Conservation (phyloP, 2,329 filamentous ascomycete genomes). For the Hymenoscyphus scutula region DNA sequence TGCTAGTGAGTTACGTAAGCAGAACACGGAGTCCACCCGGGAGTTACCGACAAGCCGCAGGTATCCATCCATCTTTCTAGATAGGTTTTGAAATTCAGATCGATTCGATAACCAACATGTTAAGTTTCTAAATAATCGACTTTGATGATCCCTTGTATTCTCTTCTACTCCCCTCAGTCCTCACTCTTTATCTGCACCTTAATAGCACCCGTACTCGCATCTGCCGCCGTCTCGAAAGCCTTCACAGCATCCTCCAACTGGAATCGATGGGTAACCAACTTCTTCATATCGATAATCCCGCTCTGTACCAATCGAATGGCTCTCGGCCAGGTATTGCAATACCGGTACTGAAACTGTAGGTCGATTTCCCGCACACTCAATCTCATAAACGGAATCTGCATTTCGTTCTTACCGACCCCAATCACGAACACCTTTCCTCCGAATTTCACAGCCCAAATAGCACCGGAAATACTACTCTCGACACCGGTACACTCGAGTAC, state of each 20-base stretch:
- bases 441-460: constrained; percentile 89
- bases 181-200: constrained; percentile 89
- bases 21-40: background rate
- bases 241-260: constrained; percentile 80
- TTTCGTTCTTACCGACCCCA: constrained; percentile 91
- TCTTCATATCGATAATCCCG: constrained; percentile 76
- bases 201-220: constrained; percentile 91
- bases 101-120: too few relatives aligned
- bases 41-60: background rate
- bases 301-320: constrained; percentile 86
- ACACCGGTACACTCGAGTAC: constrained; percentile 93
- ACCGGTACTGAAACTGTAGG: constrained; percentile 94
- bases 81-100: too few relatives aligned
- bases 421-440: constrained; percentile 97
- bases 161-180: constrained; percentile 20
- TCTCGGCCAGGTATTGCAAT: constrained; percentile 92
- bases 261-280: constrained; percentile 86
- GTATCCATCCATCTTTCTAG: too few relatives aligned
- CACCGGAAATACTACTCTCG: constrained; percentile 80
- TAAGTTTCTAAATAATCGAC: too few relatives aligned
- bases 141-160: too few relatives aligned
- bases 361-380: constrained; percentile 89
- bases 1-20: background rate
- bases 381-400: constrained; percentile 93
- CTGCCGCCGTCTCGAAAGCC: constrained; percentile 84